Percentiles rank a stretch among this genome's conserved stretches.
phyloP scores from a whole-genome alignment of 306 rosid species.

The Carpinus viminea region DNA sequence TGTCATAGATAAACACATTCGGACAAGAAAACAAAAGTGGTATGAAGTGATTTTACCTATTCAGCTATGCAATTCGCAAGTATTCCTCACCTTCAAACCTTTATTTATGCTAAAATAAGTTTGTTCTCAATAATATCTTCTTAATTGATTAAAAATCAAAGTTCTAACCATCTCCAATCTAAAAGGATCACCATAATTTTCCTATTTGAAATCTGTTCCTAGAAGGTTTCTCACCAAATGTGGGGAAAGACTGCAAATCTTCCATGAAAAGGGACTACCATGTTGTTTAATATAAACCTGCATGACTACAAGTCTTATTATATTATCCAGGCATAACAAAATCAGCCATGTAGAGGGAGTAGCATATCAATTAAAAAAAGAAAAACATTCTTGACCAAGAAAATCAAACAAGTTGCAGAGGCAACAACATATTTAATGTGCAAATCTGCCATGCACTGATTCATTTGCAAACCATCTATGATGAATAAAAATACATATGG shows the following conservation, averaged over 20 bases:
- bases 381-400: neutral
- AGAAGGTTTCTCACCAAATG: neutral
- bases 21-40: neutral
- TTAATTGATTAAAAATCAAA: slow-evolving; percentile 2
- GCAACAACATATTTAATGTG: neutral
- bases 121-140: neutral
- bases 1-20: neutral
- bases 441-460: neutral
- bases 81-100: neutral
- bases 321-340: neutral
- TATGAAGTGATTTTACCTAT: neutral
- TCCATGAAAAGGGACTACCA: neutral
- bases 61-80: neutral
- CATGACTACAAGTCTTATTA: neutral
- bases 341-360: neutral
- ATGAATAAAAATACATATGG: slow-evolving; percentile 17
- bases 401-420: neutral
- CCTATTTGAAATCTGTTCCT: neutral
- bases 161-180: neutral
- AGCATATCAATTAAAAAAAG: no score
- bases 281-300: neutral
- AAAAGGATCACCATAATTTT: neutral
- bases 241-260: neutral
- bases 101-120: neutral
- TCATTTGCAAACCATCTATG: neutral